Percentiles rank a stretch among this genome's conserved stretches.
phyloP scores from a whole-genome alignment of 139 green algal genomes.

The Coccomyxa sp. region DNA sequence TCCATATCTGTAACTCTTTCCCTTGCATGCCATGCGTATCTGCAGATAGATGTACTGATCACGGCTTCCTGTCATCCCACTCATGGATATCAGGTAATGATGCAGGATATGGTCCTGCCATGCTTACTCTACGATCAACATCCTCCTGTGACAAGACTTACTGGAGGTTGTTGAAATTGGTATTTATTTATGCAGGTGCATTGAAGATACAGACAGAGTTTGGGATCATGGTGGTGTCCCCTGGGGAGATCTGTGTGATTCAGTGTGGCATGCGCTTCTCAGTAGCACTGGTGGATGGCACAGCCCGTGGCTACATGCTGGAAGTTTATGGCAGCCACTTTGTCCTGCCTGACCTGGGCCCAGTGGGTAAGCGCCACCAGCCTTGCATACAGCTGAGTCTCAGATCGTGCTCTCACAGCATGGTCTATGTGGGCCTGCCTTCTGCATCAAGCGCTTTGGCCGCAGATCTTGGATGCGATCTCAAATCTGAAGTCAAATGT shows the following conservation, averaged over 20 bases:
- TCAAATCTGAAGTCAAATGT: not conserved
- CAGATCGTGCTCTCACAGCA: too few species aligned
- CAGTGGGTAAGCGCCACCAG: conserved; percentile 58
- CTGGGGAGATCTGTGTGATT: conserved; percentile 80
- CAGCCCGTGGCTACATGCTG: conserved; percentile 82
- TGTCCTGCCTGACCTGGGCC: conserved; percentile 85
- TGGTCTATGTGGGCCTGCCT: too few species aligned
- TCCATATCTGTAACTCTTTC: not conserved
- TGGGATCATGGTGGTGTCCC: conserved; percentile 63
- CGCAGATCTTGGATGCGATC: not conserved
- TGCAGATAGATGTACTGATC: not conserved
- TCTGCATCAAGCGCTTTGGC: not conserved
- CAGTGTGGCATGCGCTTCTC: conserved; percentile 80
- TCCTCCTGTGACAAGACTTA: not conserved
- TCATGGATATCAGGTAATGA: not conserved
- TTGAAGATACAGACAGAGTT: conserved; percentile 87
- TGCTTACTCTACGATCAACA: not conserved
- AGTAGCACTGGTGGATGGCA: conserved; percentile 46
- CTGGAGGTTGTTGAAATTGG: not conserved
- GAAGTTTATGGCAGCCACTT: conserved; percentile 90
- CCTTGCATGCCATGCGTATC: not conserved
- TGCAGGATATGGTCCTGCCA: not conserved
- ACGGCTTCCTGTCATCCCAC: not conserved
- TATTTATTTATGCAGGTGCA: conserved; percentile 35
- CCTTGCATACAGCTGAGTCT: not conserved